phyloP scores from a whole-genome alignment of 805 yeast genomes.

The Cephaloascus albidus region DNA sequence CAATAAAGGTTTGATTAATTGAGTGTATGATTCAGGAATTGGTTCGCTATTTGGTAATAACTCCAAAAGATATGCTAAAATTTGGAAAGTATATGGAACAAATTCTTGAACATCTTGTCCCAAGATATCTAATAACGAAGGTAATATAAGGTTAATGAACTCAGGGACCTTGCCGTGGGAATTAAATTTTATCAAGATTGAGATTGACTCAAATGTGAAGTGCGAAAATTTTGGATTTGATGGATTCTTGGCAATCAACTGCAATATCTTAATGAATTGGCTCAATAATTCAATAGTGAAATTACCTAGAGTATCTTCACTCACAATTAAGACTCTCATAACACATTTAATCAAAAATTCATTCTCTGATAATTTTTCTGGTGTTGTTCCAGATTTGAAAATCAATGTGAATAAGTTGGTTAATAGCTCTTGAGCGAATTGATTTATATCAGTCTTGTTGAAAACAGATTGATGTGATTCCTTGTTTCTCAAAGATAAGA shows the following conservation, averaged over 20 bases:
- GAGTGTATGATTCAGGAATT: constrained; percentile 58
- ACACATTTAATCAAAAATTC: constrained; percentile 86
- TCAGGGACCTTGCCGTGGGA: constrained; percentile 12
- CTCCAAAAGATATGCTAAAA: constrained; percentile 73
- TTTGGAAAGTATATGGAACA: constrained; percentile 85
- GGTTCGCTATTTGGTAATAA: constrained; percentile 34
- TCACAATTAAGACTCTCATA: constrained; percentile 70
- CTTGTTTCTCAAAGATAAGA: constrained; percentile 67
- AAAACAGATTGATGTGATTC: constrained; percentile 53
- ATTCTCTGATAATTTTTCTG: constrained; percentile 91
- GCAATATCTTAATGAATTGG: constrained; percentile 62
- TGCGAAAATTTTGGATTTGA: constrained; percentile 93
- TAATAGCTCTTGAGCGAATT: constrained; percentile 48
- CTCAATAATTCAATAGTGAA: constrained; percentile 40
- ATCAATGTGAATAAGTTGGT: constrained; percentile 61
- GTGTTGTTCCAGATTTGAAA: constrained; percentile 47
- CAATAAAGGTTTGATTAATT: constrained; percentile 69
- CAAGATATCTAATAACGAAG: constrained; percentile 56
- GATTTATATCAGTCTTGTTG: constrained; percentile 60
- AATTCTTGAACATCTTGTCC: constrained; percentile 89
- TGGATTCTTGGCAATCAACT: constrained; percentile 75
- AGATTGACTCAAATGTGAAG: constrained; percentile 82
- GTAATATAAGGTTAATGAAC: constrained; percentile 49
- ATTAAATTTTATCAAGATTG: constrained; percentile 55
- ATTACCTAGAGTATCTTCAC: constrained; percentile 52